Evolutionary conservation across 192 early-diverging fungal genomes (phyloP).

Genomic region (Rhizophlyctis rosea): DNA sequence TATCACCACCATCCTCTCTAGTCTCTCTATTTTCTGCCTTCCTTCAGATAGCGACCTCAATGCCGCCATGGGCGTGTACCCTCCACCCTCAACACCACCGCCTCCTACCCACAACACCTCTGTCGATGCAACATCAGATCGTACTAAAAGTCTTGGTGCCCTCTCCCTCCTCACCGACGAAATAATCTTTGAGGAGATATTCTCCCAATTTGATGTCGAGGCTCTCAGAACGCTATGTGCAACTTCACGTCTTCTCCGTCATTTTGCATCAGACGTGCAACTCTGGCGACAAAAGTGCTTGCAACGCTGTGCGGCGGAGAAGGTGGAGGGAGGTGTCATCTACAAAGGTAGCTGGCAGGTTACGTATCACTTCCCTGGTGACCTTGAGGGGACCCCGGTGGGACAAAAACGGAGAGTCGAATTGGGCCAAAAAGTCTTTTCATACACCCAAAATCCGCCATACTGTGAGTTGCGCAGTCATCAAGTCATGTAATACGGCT

Average conservation of each 20-base stretch:
- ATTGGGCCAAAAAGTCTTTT: not conserved
- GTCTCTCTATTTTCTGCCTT: too few relatives aligned
- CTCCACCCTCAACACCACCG: constrained; percentile 13
- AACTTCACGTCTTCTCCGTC: constrained; percentile 8
- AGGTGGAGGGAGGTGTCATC: constrained; percentile 1
- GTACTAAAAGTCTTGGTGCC: not conserved
- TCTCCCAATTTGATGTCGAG: constrained; percentile 4
- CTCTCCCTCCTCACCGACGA: constrained; percentile 7
- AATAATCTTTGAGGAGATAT: constrained; percentile 2
- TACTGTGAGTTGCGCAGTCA: not conserved
- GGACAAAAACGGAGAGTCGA: not conserved
- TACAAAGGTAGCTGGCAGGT: constrained; percentile 29
- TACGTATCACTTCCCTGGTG: constrained; percentile 22
- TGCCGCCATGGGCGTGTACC: too few relatives aligned
- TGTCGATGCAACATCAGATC: too few relatives aligned
- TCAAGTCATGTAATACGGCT: not conserved
- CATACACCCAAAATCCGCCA: not conserved
- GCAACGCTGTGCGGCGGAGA: constrained; percentile 12
- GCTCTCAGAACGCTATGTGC: constrained; percentile 13
- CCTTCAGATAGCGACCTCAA: too few relatives aligned
- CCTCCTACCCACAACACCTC: constrained; percentile 1
- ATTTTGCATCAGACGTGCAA: constrained; percentile 27
- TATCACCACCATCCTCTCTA: too few relatives aligned
- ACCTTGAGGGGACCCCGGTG: not conserved
- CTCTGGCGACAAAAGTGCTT: constrained; percentile 25